phyloP scores from a whole-genome alignment of 2,329 filamentous ascomycete species.

The Fusarium sp. region DNA sequence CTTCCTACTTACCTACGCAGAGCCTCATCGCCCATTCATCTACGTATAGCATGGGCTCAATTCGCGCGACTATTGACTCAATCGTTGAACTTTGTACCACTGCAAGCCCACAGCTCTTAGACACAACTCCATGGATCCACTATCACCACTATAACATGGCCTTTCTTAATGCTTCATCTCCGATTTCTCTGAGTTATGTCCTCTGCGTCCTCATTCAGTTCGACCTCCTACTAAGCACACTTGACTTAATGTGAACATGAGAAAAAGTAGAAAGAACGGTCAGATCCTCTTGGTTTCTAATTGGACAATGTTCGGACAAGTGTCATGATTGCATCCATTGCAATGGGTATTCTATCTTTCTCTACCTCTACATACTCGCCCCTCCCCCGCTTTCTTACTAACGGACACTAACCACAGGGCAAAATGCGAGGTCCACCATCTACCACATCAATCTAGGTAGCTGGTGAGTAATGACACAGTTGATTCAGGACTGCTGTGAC shows the following conservation, averaged over 20 bases:
- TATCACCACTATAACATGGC: conserved; percentile 25
- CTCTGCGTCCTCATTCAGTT: neutral
- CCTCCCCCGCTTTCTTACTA: conserved; percentile 35
- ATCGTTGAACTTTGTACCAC: conserved; percentile 1
- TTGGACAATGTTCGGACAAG: conserved; percentile 24
- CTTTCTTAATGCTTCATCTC: conserved; percentile 22
- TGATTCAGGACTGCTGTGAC: conserved; percentile 25
- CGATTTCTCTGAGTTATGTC: neutral
- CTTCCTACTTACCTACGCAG: conserved; percentile 8
- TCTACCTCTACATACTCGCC: conserved; percentile 30
- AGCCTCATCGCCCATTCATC: conserved; percentile 28
- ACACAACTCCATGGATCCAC: conserved; percentile 32
- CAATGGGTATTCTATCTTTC: conserved; percentile 15
- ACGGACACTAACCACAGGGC: conserved; percentile 28
- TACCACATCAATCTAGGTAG: conserved; percentile 18
- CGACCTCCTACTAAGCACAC: neutral
- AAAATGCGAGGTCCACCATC: conserved; percentile 36
- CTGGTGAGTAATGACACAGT: conserved; percentile 15
- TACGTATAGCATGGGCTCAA: neutral
- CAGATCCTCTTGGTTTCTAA: conserved; percentile 2
- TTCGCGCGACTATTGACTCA: neutral
- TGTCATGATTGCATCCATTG: conserved; percentile 32
- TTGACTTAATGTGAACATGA: conserved; percentile 4
- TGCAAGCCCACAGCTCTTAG: conserved; percentile 5
- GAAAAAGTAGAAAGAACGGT: conserved; percentile 14